phyloP scores from a whole-genome alignment of 306 rosid genomes.

The Cicer pinnatifidum region DNA sequence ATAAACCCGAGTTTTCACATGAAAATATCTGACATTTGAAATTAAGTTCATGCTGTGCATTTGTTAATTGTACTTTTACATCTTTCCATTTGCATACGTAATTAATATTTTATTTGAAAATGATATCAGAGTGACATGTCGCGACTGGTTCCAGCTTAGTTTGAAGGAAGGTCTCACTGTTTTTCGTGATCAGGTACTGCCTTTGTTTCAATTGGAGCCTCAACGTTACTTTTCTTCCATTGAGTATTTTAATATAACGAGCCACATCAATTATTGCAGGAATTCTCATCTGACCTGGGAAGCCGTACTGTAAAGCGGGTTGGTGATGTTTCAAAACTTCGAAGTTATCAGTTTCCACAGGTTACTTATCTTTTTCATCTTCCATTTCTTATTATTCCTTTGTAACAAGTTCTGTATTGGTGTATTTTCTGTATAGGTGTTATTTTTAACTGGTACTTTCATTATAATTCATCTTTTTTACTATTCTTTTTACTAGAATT shows the following conservation, averaged over 20 bases:
- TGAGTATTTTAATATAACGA: constrained; percentile 22
- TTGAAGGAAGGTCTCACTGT: constrained; percentile 98
- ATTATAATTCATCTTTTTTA: constrained; percentile 3
- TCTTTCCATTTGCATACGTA: constrained; percentile 3
- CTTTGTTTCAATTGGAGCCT: constrained; percentile 39
- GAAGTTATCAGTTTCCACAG: constrained; percentile 98
- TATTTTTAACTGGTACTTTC: constrained; percentile 10
- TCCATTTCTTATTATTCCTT: constrained; percentile 1
- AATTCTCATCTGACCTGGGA: constrained; percentile 98
- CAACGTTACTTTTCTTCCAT: background rate
- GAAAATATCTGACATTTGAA: constrained; percentile 6
- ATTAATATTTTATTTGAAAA: constrained; percentile 44
- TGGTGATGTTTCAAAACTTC: constrained; percentile 84
- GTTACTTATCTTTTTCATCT: constrained; percentile 48
- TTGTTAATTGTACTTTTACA: constrained; percentile 33
- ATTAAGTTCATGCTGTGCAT: constrained; percentile 6
- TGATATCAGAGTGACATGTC: constrained; percentile 90
- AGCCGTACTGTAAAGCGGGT: constrained; percentile 89
- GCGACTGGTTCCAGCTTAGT: constrained; percentile 99
- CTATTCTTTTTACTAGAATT: constrained; percentile 23
- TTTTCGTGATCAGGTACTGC: constrained; percentile 88
- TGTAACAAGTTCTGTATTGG: constrained; percentile 25
- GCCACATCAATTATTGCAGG: constrained; percentile 56
- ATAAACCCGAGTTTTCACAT: constrained; percentile 22
- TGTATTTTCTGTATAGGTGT: constrained; percentile 15